These are phyloP conservation scores for Colletotrichum sp. DNA, from an alignment of 2,329 filamentous ascomycete species.

Conservation along the genomic window DNA sequence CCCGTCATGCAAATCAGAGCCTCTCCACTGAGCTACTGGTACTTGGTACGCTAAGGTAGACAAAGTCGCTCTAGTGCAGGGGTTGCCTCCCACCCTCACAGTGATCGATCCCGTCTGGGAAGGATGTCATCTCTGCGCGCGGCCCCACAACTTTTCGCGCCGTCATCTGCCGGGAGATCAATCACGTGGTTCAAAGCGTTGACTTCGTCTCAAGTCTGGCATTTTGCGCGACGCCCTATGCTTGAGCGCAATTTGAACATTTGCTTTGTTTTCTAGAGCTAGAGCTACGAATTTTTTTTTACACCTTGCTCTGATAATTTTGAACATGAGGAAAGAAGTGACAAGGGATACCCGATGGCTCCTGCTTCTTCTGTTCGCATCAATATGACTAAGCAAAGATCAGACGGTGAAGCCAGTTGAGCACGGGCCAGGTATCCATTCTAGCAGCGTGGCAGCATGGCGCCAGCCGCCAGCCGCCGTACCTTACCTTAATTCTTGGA, in stretches of 20 bases:
- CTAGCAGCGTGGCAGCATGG: background rate
- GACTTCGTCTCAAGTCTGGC: background rate
- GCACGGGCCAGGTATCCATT: background rate
- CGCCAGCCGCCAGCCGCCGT: background rate
- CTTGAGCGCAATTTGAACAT: background rate
- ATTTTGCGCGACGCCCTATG: background rate
- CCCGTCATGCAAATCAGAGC: slow-evolving; percentile 20
- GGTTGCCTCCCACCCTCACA: slow-evolving; percentile 13
- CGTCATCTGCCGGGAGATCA: slow-evolving; percentile 9
- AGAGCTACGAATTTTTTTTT: background rate
- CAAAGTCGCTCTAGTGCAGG: slow-evolving; percentile 17
- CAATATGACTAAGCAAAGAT: background rate
- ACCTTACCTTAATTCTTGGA: background rate
- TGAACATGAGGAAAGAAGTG: background rate
- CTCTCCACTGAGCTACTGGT: slow-evolving; percentile 13
- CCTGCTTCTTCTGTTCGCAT: background rate
- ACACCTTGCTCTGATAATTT: background rate
- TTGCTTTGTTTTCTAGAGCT: background rate
- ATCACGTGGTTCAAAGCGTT: background rate
- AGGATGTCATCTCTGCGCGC: slow-evolving; percentile 16
- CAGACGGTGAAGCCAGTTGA: background rate
- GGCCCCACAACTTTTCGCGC: slow-evolving; percentile 5
- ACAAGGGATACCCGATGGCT: background rate
- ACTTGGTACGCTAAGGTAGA: slow-evolving; percentile 2
- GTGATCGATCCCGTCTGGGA: slow-evolving; percentile 7